Evolutionary conservation across 306 rosid species (phyloP).

Genomic region (Gleditsia sinensis): DNA sequence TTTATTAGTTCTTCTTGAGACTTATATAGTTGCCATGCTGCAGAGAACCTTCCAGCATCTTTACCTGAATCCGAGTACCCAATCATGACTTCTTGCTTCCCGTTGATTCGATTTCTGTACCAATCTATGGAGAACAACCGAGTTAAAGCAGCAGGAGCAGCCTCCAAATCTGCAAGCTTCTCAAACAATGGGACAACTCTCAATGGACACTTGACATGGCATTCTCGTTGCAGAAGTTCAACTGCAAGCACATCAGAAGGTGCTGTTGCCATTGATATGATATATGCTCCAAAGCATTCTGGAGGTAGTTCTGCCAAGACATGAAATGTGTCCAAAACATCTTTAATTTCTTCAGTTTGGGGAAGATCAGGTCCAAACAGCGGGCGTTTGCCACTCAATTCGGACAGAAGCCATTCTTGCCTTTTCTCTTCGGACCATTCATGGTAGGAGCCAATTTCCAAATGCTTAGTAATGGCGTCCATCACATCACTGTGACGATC

Average conservation of each 20-base stretch:
- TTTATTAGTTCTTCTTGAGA: conserved; percentile 92
- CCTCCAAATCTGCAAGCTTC: conserved; percentile 85
- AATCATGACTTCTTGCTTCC: conserved; percentile 97
- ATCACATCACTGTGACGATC: conserved; percentile 89
- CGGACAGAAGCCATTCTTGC: conserved; percentile 91
- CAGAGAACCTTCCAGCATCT: conserved; percentile 94
- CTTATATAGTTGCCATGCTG: conserved; percentile 93
- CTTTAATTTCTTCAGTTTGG: conserved; percentile 80
- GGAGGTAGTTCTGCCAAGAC: conserved; percentile 86
- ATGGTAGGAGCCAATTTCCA: conserved; percentile 84
- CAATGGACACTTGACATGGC: conserved; percentile 66
- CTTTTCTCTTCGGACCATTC: conserved; percentile 87
- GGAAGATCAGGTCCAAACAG: conserved; percentile 89
- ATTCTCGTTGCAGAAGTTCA: conserved; percentile 83
- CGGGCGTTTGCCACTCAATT: conserved; percentile 81
- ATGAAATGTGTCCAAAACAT: conserved; percentile 77
- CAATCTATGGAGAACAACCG: conserved; percentile 82
- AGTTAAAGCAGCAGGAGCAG: conserved; percentile 83
- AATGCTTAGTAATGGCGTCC: conserved; percentile 81
- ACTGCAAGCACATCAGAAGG: conserved; percentile 92
- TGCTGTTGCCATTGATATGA: conserved; percentile 94
- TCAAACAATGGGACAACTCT: conserved; percentile 93
- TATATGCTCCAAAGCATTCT: conserved; percentile 86
- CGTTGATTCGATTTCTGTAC: conserved; percentile 73
- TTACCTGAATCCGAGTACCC: conserved; percentile 97